Evolutionary conservation across 192 early-diverging fungal genomes (phyloP), one percentile per base, ranked within the genome.

Genomic region (Lobosporangium transversale): DNA sequence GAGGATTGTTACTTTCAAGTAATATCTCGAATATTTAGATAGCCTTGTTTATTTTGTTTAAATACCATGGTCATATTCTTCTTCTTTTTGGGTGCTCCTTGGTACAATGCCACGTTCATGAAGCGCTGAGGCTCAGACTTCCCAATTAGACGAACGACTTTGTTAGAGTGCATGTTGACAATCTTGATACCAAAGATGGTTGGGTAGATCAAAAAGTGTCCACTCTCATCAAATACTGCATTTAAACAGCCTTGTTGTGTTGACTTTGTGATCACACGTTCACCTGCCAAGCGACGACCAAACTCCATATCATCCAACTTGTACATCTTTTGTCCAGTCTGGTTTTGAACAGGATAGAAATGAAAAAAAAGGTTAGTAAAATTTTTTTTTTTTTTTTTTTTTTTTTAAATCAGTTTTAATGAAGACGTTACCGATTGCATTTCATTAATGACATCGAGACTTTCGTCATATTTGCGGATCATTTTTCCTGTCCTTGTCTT

Each of bases 251-350:
- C 74, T 24, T 85, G 84, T 61, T 94, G 90, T 2, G 87, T 78
- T 0, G 92, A 85, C 53, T 93, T 94, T 47, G 90, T 86, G 37
- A 98, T 74, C 73, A 98, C 94, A 47, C 88, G 86, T 49, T 99
- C 97, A 11, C 92, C 83, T 1, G 95, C 95, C 45, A 97, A 58
- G 33, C 97, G 83, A 58, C 95, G 84, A 17, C 97, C 96, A 86
- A 99, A 98, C 71, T 99, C 97, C 96, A 99, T 99, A 60, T 94
- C 94, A 79, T 99, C 97, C 40, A 98, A 68, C 68, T 89, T 88
- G 63, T 90, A 84, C 26, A 85, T 74, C n/a, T 86, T 85, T 21
- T 90, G 91, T 17, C 91, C 92, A 14, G 90, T 91, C 86, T 86
- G 79, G 31, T n/a, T 29, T 31, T 30, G 24, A 24, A 35, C 1